Evolutionary conservation across 176 grass and related monocot genomes (phyloP).

Genomic region (Pontederia paniculata): DNA sequence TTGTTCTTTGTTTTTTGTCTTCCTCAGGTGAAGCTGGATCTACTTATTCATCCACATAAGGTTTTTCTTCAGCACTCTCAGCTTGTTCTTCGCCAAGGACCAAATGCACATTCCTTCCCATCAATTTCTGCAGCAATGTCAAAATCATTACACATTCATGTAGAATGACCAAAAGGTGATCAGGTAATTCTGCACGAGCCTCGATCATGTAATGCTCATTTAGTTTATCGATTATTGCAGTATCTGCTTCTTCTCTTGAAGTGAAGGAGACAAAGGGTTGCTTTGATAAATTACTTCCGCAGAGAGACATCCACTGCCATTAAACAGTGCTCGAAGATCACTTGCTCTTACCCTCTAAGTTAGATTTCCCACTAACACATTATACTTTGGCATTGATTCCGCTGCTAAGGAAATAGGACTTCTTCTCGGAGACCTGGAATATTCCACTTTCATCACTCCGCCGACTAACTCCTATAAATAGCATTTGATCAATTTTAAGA

Average conservation of each 20-base stretch:
- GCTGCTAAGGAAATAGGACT: slow-evolving; percentile 18
- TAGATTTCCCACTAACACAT: not conserved
- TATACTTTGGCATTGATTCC: not conserved
- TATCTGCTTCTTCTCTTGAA: not conserved
- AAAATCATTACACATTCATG: slow-evolving; percentile 14
- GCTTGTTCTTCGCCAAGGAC: slow-evolving; percentile 23
- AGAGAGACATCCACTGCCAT: slow-evolving; percentile 40
- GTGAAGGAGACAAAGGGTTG: not conserved
- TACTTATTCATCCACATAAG: not conserved
- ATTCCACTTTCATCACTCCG: slow-evolving; percentile 68
- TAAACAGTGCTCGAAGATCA: slow-evolving; percentile 68
- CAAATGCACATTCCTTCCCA: slow-evolving; percentile 41
- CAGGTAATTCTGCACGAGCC: not conserved
- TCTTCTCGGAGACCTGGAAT: slow-evolving; percentile 60
- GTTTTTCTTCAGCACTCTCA: slow-evolving; percentile 15
- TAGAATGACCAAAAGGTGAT: too few relatives aligned
- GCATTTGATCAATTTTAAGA: not conserved
- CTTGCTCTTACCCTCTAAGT: slow-evolving; percentile 45
- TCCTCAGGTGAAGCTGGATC: not conserved
- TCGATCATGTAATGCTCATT: slow-evolving; percentile 49
- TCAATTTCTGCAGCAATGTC: slow-evolving; percentile 31
- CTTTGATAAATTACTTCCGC: slow-evolving; percentile 2
- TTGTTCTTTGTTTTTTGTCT: not conserved
- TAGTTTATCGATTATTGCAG: slow-evolving; percentile 21
- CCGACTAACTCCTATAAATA: slow-evolving; percentile 45